These are phyloP conservation scores for Pulicaria dysenterica DNA, from an alignment of 129 eudicot species.

Conservation along the genomic window DNA sequence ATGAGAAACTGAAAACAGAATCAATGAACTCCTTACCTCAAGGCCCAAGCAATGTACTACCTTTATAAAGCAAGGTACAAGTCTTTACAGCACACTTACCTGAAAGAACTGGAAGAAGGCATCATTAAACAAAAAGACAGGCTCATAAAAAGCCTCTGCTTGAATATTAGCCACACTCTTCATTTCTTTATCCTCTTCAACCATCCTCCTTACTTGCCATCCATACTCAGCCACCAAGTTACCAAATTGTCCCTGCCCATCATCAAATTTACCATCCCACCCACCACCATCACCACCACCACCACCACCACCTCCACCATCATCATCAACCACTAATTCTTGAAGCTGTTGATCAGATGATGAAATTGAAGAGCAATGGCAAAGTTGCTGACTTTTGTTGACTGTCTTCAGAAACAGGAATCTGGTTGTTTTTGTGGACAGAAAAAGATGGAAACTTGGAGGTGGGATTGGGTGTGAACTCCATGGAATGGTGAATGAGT, in stretches of 20 bases:
- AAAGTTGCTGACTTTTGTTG: slow-evolving; percentile 38
- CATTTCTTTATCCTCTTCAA: slow-evolving; percentile 73
- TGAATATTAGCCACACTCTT: slow-evolving; percentile 76
- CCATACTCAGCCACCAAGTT: slow-evolving; percentile 59
- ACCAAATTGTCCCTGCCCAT: slow-evolving; percentile 43
- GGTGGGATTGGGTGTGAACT: slow-evolving; percentile 31
- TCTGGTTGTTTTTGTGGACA: slow-evolving; percentile 24
- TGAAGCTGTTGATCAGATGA: slow-evolving; percentile 33
- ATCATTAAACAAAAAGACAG: slow-evolving; percentile 61
- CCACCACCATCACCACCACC: slow-evolving; percentile 25
- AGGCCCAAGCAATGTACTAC: background rate
- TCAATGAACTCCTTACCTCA: background rate
- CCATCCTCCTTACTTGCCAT: slow-evolving; percentile 92
- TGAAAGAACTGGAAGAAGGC: slow-evolving; percentile 76
- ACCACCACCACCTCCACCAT: slow-evolving; percentile 18
- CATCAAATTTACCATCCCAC: slow-evolving; percentile 20
- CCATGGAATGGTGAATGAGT: slow-evolving; percentile 36
- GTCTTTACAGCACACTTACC: slow-evolving; percentile 29
- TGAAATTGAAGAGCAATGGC: slow-evolving; percentile 31
- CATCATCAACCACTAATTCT: slow-evolving; percentile 25
- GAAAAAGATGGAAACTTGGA: slow-evolving; percentile 26
- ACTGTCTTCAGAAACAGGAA: slow-evolving; percentile 14
- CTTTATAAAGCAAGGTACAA: background rate
- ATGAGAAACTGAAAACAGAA: no score
- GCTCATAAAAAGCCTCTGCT: slow-evolving; percentile 92